Percentiles rank a stretch among this genome's conserved stretches.
These are phyloP conservation scores for Aspergillus cristatus DNA, from an alignment of 495 filamentous ascomycete species.

Conservation along the genomic window DNA sequence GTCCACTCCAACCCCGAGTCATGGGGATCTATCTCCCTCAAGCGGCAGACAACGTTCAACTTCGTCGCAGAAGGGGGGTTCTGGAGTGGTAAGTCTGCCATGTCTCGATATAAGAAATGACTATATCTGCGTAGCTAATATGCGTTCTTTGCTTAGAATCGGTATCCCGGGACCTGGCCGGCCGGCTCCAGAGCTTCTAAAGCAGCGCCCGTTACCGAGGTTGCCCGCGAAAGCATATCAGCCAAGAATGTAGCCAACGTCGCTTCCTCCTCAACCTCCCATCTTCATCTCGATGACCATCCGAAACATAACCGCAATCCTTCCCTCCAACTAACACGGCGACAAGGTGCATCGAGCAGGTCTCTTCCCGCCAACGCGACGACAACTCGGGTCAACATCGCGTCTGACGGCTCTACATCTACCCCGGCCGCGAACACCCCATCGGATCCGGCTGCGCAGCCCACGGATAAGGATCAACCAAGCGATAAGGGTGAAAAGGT, in stretches of 20 bases:
- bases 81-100: constrained; percentile 18
- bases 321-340: constrained; percentile 35
- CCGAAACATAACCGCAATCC: constrained; percentile 20
- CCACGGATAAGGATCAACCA: constrained; percentile 16
- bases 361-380: constrained; percentile 40
- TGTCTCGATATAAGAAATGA: no score
- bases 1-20: constrained; percentile 20
- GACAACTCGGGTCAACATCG: constrained; percentile 42
- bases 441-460: constrained; percentile 12
- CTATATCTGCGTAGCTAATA: constrained; percentile 15
- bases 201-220: constrained; percentile 60
- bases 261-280: constrained; percentile 23
- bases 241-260: constrained; percentile 40
- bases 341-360: constrained; percentile 29
- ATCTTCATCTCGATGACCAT: constrained; percentile 11
- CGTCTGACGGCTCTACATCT: constrained; percentile 35
- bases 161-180: constrained; percentile 56
- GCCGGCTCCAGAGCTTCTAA: constrained; percentile 49
- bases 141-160: constrained; percentile 18
- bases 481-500: constrained; percentile 7
- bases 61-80: constrained; percentile 22
- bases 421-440: constrained; percentile 19
- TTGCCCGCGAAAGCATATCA: constrained; percentile 69
- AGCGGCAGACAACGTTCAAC: constrained; percentile 15
- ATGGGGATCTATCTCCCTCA: constrained; percentile 17